These are phyloP conservation scores for Orychophragmus violaceus DNA, from an alignment of 345 rosid genomes.

Conservation along the genomic window DNA sequence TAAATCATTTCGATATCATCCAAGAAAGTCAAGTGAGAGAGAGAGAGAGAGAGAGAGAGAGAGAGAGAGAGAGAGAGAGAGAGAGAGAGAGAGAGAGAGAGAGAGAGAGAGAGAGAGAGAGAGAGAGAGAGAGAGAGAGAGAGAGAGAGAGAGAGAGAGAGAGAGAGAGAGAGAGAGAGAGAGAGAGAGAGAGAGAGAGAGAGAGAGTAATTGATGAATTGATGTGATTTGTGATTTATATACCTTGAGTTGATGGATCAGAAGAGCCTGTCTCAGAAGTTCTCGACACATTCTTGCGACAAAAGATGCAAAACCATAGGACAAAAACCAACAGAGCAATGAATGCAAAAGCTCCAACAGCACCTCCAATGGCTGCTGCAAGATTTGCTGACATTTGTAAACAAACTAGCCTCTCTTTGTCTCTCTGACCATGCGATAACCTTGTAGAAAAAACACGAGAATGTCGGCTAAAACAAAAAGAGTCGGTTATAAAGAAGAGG, in stretches of 20 bases:
- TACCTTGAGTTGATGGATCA: slow-evolving; percentile 72
- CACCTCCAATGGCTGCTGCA: slow-evolving; percentile 87
- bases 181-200: not conserved
- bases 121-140: not conserved
- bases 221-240: slow-evolving; percentile 51
- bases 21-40: slow-evolving; percentile 6
- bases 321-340: slow-evolving; percentile 47
- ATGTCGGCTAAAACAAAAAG: slow-evolving; percentile 21
- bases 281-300: slow-evolving; percentile 42
- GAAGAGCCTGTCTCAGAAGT: slow-evolving; percentile 87
- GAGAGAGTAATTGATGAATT: too few species aligned
- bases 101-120: not conserved
- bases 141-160: not conserved
- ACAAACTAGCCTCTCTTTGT: not conserved
- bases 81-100: not conserved
- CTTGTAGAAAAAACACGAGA: slow-evolving; percentile 11
- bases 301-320: slow-evolving; percentile 62
- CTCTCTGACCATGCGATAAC: slow-evolving; percentile 30
- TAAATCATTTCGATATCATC: not conserved
- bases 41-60: not conserved
- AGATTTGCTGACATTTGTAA: slow-evolving; percentile 77
- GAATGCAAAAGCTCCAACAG: slow-evolving; percentile 90
- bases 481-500: slow-evolving; percentile 19
- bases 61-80: not conserved
- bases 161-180: not conserved